Conservation (phyloP, 2,329 filamentous ascomycete genomes). For the Neobulgaria alba region DNA sequence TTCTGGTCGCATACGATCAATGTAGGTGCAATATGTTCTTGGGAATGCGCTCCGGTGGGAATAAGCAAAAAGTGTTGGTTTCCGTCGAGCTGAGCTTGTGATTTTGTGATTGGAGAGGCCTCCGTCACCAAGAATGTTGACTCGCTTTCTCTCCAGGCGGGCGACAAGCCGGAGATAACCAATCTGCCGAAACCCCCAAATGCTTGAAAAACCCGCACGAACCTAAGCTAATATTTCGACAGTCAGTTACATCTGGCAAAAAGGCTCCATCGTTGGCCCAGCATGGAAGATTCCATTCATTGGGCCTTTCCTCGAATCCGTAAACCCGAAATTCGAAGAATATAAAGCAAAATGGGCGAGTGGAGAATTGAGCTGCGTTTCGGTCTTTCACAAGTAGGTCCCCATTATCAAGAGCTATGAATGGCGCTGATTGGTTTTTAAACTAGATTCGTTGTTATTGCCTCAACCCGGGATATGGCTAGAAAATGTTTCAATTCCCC, state of each 20-base stretch:
- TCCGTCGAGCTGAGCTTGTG: too few relatives aligned
- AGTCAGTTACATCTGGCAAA: constrained; percentile 70
- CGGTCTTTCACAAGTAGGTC: constrained; percentile 94
- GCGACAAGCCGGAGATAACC: too few relatives aligned
- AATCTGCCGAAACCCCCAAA: too few relatives aligned
- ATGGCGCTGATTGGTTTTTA: background rate
- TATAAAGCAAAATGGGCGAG: constrained; percentile 92
- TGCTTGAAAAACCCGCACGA: background rate
- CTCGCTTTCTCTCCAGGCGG: too few relatives aligned
- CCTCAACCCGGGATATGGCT: constrained; percentile 87
- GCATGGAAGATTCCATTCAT: constrained; percentile 75
- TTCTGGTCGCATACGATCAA: constrained; percentile 81
- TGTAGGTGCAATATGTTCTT: constrained; percentile 45
- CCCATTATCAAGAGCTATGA: background rate
- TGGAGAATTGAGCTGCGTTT: constrained; percentile 89
- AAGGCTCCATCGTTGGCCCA: constrained; percentile 69
- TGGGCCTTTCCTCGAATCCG: constrained; percentile 88
- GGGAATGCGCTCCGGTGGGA: too few relatives aligned
- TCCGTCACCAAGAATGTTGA: too few relatives aligned
- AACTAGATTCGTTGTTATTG: constrained; percentile 90
- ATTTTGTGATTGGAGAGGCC: too few relatives aligned
- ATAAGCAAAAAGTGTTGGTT: too few relatives aligned
- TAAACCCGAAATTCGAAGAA: constrained; percentile 84
- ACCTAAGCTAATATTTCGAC: constrained; percentile 8
- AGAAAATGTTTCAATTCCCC: constrained; percentile 97